These are phyloP conservation scores for Graphilbum ipis-grandicollis DNA, from an alignment of 2,329 filamentous ascomycete species.

Conservation along the genomic window DNA sequence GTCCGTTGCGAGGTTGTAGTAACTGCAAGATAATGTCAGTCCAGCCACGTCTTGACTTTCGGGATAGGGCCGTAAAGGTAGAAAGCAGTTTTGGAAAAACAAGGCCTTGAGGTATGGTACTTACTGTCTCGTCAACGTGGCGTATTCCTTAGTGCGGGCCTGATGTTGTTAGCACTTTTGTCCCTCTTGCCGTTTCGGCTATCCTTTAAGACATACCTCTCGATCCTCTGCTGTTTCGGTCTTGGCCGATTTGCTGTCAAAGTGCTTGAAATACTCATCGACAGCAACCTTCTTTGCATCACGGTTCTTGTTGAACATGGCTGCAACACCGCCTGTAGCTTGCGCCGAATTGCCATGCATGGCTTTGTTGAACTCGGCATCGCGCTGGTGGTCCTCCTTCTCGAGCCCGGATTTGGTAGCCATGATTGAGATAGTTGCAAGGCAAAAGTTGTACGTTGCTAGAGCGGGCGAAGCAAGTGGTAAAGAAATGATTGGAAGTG, in stretches of 20 bases:
- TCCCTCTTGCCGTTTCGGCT: background rate
- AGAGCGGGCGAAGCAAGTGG: no score
- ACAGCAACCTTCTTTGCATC: slow-evolving; percentile 40
- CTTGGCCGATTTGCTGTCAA: slow-evolving; percentile 55
- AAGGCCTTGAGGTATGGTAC: no score
- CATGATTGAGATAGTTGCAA: background rate
- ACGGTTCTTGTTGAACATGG: slow-evolving; percentile 71
- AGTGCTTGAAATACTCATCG: slow-evolving; percentile 77
- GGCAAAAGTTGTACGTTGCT: no score
- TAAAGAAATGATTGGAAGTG: no score
- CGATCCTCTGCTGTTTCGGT: slow-evolving; percentile 72
- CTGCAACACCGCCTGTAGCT: slow-evolving; percentile 54
- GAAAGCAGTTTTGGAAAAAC: no score
- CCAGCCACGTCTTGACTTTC: no score
- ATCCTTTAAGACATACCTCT: slow-evolving; percentile 34
- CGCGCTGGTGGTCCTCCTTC: slow-evolving; percentile 64
- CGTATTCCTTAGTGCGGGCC: slow-evolving; percentile 75
- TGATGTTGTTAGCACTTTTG: slow-evolving; percentile 15
- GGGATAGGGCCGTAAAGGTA: no score
- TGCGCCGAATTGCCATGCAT: slow-evolving; percentile 61
- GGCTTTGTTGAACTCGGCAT: slow-evolving; percentile 81
- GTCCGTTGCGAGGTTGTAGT: slow-evolving; percentile 95
- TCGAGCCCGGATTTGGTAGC: slow-evolving; percentile 35
- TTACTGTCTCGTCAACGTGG: slow-evolving; percentile 78
- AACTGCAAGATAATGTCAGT: slow-evolving; percentile 32